These are phyloP conservation scores for Fagopyrum esculentum DNA, from an alignment of 148 eudicot species.

Conservation along the genomic window DNA sequence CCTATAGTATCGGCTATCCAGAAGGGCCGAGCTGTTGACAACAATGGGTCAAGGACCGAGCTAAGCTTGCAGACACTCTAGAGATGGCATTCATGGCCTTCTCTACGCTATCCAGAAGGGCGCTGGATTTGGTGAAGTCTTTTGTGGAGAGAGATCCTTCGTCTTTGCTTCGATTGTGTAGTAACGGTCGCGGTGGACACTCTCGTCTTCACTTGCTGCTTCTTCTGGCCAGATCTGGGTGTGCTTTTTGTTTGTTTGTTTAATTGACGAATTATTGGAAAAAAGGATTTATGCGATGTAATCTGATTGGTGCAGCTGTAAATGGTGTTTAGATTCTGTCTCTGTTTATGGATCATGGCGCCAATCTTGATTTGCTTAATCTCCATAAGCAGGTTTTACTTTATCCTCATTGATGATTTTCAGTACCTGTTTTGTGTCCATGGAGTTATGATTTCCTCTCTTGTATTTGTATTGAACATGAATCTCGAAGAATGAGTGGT, in stretches of 20 bases:
- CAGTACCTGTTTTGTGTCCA: background rate
- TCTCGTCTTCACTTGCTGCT: constrained; percentile 20
- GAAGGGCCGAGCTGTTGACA: too few relatives aligned
- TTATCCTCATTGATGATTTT: background rate
- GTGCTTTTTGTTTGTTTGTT: background rate
- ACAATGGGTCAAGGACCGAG: constrained; percentile 26
- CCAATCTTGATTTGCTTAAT: constrained; percentile 22
- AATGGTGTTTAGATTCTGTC: constrained; percentile 16
- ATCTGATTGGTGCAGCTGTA: background rate
- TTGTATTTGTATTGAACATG: too few relatives aligned
- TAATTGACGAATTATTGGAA: background rate
- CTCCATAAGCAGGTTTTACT: constrained; percentile 22
- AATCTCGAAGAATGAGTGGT: too few relatives aligned
- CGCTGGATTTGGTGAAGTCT: constrained; percentile 10
- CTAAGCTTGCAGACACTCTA: constrained; percentile 4
- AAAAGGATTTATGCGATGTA: background rate
- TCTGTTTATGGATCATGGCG: constrained; percentile 20
- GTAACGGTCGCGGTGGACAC: constrained; percentile 12
- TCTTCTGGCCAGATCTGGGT: constrained; percentile 25
- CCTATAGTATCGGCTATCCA: too few relatives aligned
- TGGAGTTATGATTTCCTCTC: background rate
- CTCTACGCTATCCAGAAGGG: constrained; percentile 20
- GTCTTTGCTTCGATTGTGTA: constrained; percentile 8
- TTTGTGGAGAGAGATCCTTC: constrained; percentile 16
- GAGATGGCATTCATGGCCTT: constrained; percentile 2